These are phyloP conservation scores for Aspergillus bertholletiae DNA, from an alignment of 495 filamentous ascomycete species.

Conservation along the genomic window DNA sequence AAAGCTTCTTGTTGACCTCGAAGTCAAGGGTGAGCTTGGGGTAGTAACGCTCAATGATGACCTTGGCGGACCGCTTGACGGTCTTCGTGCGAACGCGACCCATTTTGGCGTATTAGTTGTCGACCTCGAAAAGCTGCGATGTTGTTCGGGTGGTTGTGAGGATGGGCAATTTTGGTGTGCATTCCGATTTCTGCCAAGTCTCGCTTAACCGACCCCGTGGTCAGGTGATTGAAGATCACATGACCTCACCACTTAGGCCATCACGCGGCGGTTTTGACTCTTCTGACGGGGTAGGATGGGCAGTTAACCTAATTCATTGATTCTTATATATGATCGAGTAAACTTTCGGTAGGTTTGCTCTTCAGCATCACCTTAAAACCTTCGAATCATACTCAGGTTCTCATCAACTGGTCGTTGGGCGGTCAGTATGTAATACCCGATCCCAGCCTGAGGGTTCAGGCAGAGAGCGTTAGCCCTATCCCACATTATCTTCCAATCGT, in stretches of 20 bases:
- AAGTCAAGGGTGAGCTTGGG: slow-evolving; percentile 98
- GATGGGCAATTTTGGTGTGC: slow-evolving; percentile 7
- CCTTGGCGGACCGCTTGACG: slow-evolving; percentile 99
- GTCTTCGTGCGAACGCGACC: slow-evolving; percentile 54
- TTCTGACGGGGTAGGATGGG: too few species aligned
- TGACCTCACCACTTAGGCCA: too few species aligned
- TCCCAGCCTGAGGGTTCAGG: not conserved
- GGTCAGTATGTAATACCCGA: not conserved
- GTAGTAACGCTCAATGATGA: slow-evolving; percentile 99
- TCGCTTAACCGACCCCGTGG: not conserved
- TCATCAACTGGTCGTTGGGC: too few species aligned
- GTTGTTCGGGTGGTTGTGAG: slow-evolving; percentile 5
- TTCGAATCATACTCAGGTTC: too few species aligned
- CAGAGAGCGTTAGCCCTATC: not conserved
- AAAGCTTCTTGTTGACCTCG: slow-evolving; percentile 99
- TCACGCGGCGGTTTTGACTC: too few species aligned
- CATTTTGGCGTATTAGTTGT: slow-evolving; percentile 12
- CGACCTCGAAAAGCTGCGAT: slow-evolving; percentile 6
- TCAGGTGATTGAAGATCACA: not conserved
- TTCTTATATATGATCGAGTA: too few species aligned
- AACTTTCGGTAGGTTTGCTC: too few species aligned
- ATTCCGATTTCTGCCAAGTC: slow-evolving; percentile 1
- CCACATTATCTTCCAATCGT: not conserved
- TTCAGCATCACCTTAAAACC: too few species aligned
- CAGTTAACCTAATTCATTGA: too few species aligned